A percentile compares a stretch with the other conserved stretches of the same genome.
Conservation (phyloP, 2,329 filamentous ascomycete species). For the Immersiporthe knoxdaviesiana region DNA sequence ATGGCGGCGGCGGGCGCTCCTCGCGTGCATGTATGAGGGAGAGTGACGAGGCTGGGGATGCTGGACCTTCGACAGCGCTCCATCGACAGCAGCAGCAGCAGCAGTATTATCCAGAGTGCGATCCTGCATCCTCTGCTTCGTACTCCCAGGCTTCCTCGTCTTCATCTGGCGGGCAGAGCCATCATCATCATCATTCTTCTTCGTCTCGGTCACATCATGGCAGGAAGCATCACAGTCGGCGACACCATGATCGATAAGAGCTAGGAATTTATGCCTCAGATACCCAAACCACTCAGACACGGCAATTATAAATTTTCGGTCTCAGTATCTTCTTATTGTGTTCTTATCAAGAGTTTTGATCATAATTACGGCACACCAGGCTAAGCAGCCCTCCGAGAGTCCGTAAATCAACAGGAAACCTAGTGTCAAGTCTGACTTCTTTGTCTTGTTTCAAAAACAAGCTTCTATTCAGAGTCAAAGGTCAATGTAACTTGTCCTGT, state of each 20-base stretch:
- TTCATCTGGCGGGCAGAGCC: neutral
- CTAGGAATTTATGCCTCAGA: neutral
- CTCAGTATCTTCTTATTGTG: too few relatives aligned
- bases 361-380: too few relatives aligned
- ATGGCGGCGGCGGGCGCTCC: neutral
- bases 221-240: neutral
- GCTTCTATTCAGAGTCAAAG: neutral
- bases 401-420: too few relatives aligned
- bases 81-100: neutral
- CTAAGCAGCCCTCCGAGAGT: too few relatives aligned
- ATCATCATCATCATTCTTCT: neutral
- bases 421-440: neutral
- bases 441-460: neutral
- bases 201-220: conserved; percentile 4
- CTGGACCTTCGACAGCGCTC: neutral
- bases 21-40: neutral
- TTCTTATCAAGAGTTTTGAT: too few relatives aligned
- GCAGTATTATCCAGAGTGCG: neutral
- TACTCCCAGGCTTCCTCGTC: neutral
- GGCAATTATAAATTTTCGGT: too few relatives aligned
- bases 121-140: neutral
- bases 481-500: neutral
- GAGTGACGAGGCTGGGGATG: neutral
- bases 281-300: too few relatives aligned
- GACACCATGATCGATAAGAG: neutral